Conservation (phyloP, 805 yeast species). For the Phaffomyces antillensis region DNA sequence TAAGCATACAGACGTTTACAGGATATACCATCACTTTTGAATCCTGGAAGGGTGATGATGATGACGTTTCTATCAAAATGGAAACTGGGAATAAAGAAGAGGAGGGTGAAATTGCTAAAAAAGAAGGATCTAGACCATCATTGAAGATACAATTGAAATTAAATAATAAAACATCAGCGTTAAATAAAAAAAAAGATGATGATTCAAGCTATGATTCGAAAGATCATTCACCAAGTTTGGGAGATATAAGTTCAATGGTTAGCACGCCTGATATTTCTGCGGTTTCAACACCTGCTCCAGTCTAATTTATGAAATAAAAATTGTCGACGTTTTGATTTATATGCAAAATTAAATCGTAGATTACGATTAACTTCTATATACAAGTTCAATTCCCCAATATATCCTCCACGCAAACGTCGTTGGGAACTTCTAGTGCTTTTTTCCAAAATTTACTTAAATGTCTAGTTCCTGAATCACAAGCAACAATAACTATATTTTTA, state of each 20-base stretch:
- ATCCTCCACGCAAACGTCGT: constrained; percentile 29
- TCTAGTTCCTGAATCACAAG: constrained; percentile 89
- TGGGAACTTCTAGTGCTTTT: constrained; percentile 37
- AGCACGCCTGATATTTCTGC: constrained; percentile 19
- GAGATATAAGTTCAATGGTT: constrained; percentile 14
- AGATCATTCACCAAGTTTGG: constrained; percentile 18
- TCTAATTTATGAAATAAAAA: too few species aligned
- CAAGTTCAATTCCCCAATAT: constrained; percentile 14
- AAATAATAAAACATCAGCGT: constrained; percentile 13
- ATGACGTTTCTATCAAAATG: not conserved
- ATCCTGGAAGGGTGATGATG: constrained; percentile 32
- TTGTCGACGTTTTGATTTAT: too few species aligned
- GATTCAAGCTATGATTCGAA: constrained; percentile 11
- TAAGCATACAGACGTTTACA: constrained; percentile 37
- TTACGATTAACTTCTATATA: not conserved
- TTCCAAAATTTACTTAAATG: constrained; percentile 94
- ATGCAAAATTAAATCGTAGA: too few species aligned
- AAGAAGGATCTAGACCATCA: not conserved
- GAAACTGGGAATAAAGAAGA: not conserved
- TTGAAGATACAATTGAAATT: constrained; percentile 18
- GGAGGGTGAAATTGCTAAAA: not conserved
- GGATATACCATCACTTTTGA: constrained; percentile 31
- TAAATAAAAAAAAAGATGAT: not conserved
- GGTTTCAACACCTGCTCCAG: constrained; percentile 11
- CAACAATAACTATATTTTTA: constrained; percentile 72